Evolutionary conservation across 2,329 filamentous ascomycete species (phyloP).

Genomic region (Aspergillus puulaauensis): DNA sequence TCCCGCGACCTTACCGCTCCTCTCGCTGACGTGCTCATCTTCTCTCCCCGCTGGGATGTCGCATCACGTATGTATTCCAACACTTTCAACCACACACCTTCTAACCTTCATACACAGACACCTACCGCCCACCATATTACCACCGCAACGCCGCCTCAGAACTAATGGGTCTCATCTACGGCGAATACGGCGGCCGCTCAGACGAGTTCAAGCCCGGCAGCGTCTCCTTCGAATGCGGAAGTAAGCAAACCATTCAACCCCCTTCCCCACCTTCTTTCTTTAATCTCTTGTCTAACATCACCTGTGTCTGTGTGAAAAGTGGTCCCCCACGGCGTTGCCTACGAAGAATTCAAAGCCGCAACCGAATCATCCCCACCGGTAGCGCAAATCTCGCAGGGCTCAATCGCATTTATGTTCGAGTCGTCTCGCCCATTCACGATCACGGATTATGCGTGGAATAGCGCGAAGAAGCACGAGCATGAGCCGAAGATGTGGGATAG

Average conservation of each 20-base stretch:
- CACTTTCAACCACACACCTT: background rate
- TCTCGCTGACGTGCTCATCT: slow-evolving; percentile 40
- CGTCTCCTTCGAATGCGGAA: slow-evolving; percentile 37
- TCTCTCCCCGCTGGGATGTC: slow-evolving; percentile 42
- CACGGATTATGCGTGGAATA: slow-evolving; percentile 37
- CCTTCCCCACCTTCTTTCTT: too few relatives aligned
- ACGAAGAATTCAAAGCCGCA: slow-evolving; percentile 35
- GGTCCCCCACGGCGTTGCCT: slow-evolving; percentile 38
- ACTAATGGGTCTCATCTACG: slow-evolving; percentile 40
- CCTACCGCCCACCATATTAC: slow-evolving; percentile 44
- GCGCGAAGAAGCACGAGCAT: slow-evolving; percentile 45
- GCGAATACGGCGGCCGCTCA: slow-evolving; percentile 34
- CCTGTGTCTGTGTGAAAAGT: slow-evolving; percentile 17
- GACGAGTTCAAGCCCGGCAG: slow-evolving; percentile 35
- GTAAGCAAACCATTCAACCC: slow-evolving; percentile 17
- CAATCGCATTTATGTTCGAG: slow-evolving; percentile 39
- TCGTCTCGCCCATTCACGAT: slow-evolving; percentile 36
- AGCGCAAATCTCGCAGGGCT: slow-evolving; percentile 32
- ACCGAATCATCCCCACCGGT: slow-evolving; percentile 26
- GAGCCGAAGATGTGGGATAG: slow-evolving; percentile 56
- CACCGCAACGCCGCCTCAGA: slow-evolving; percentile 43
- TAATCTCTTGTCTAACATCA: too few relatives aligned
- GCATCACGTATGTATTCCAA: slow-evolving; percentile 30
- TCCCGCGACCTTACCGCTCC: slow-evolving; percentile 35
- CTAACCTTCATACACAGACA: slow-evolving; percentile 21